These are phyloP conservation scores for Citrus reticulata DNA, from an alignment of 345 rosid genomes.

Conservation along the genomic window DNA sequence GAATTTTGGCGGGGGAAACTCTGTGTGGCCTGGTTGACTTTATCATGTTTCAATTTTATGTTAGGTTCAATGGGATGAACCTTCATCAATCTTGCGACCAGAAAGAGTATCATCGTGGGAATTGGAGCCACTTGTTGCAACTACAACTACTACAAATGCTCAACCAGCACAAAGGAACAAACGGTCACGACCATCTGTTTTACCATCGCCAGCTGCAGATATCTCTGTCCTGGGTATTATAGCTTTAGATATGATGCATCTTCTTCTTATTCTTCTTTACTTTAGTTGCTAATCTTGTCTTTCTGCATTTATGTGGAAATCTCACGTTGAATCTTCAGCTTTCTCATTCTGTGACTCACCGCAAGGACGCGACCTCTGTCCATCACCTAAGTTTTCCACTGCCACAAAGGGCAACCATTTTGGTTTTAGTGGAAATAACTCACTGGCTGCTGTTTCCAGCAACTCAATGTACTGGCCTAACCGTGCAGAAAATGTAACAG, in stretches of 20 bases:
- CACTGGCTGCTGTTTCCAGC: conserved; percentile 44
- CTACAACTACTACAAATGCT: conserved; percentile 47
- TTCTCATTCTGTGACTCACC: conserved; percentile 49
- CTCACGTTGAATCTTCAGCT: conserved; percentile 54
- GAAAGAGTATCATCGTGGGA: conserved; percentile 69
- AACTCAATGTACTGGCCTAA: conserved; percentile 55
- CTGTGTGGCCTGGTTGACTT: background rate
- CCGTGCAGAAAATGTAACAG: conserved; percentile 48
- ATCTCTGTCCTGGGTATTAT: conserved; percentile 54
- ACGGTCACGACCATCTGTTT: conserved; percentile 68
- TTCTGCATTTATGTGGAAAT: conserved; percentile 52
- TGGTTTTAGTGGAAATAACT: conserved; percentile 44
- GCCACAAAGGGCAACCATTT: conserved; percentile 41
- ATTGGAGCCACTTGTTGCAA: conserved; percentile 82
- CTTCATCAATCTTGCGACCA: background rate
- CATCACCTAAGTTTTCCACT: conserved; percentile 49
- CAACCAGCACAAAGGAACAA: conserved; percentile 71
- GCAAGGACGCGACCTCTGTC: conserved; percentile 42
- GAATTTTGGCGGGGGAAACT: background rate
- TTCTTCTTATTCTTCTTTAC: conserved; percentile 2
- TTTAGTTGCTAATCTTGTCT: conserved; percentile 17
- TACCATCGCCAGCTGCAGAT: conserved; percentile 58
- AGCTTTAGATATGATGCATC: conserved; percentile 4
- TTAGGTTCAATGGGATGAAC: background rate
- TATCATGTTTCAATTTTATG: background rate